These are phyloP conservation scores for Aureobasidium sp. DNA, from an alignment of 2,329 filamentous ascomycete genomes.

Conservation along the genomic window DNA sequence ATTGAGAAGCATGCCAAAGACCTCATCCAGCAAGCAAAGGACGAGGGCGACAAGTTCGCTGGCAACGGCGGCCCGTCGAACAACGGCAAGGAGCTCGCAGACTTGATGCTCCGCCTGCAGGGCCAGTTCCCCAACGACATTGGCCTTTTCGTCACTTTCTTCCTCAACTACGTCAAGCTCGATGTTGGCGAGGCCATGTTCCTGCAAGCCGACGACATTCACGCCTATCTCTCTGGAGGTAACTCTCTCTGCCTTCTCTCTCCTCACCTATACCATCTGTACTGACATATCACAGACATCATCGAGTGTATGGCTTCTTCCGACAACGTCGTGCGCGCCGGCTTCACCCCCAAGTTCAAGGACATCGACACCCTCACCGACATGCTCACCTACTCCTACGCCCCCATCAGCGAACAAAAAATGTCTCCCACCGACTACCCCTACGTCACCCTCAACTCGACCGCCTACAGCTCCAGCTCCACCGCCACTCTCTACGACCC, in stretches of 20 bases:
- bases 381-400: slow-evolving; percentile 93
- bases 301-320: slow-evolving; percentile 98
- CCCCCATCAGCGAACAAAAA: slow-evolving; percentile 90
- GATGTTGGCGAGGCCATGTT: slow-evolving; percentile 90
- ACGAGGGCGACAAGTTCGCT: slow-evolving; percentile 64
- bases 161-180: slow-evolving; percentile 90
- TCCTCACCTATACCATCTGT: not conserved
- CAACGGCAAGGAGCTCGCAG: slow-evolving; percentile 59
- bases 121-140: slow-evolving; percentile 82
- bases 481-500: slow-evolving; percentile 76
- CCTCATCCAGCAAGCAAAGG: slow-evolving; percentile 61
- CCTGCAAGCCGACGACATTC: slow-evolving; percentile 91
- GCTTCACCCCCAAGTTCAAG: slow-evolving; percentile 98
- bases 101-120: slow-evolving; percentile 69
- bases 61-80: slow-evolving; percentile 60
- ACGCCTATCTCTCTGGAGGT: slow-evolving; percentile 76
- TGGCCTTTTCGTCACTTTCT: slow-evolving; percentile 90
- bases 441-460: slow-evolving; percentile 72
- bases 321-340: slow-evolving; percentile 97
- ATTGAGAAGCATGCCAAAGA: slow-evolving; percentile 57
- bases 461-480: slow-evolving; percentile 70
- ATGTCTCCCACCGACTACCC: slow-evolving; percentile 80
- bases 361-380: slow-evolving; percentile 80
- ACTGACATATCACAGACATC: slow-evolving; percentile 52
- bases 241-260: slow-evolving; percentile 8